Evolutionary conservation across 345 rosid species (phyloP).

Genomic region (Microthlaspi erraticum): DNA sequence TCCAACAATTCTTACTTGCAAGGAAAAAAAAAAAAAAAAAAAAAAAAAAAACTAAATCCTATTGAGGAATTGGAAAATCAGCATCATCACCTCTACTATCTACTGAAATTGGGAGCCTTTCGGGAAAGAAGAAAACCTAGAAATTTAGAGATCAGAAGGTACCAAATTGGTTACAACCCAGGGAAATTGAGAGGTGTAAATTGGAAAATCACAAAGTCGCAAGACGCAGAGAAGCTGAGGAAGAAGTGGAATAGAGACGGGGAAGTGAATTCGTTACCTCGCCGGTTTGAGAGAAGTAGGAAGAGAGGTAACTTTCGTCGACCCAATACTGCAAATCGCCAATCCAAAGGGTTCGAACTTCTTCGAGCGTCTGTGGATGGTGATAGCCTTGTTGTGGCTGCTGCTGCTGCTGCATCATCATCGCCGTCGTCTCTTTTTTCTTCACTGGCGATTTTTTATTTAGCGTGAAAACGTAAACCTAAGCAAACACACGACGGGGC

Average conservation of each 20-base stretch:
- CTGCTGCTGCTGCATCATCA: constrained; percentile 46
- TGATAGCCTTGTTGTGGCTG: constrained; percentile 59
- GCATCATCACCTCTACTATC: not conserved
- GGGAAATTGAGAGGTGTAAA: not conserved
- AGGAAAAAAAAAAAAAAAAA: too few species aligned
- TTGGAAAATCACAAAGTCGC: not conserved
- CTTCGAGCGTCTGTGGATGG: constrained; percentile 87
- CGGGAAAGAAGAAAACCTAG: constrained; percentile 26
- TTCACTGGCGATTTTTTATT: constrained; percentile 12
- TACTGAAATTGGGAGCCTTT: not conserved
- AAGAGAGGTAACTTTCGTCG: constrained; percentile 80
- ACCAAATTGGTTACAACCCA: not conserved
- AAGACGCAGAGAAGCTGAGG: not conserved
- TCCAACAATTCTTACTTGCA: constrained; percentile 6
- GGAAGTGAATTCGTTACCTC: constrained; percentile 58
- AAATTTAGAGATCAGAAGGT: not conserved
- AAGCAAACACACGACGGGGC: not conserved
- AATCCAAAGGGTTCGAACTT: constrained; percentile 96
- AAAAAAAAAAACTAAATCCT: not conserved
- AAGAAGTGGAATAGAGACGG: not conserved
- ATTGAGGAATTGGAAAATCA: not conserved
- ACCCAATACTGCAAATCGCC: constrained; percentile 98
- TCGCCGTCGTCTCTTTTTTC: constrained; percentile 41
- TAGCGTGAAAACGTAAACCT: constrained; percentile 28
- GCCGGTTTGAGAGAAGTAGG: constrained; percentile 95